Evolutionary conservation across 2,329 filamentous ascomycete species (phyloP).

Genomic region (Ophiosphaerella korrae): DNA sequence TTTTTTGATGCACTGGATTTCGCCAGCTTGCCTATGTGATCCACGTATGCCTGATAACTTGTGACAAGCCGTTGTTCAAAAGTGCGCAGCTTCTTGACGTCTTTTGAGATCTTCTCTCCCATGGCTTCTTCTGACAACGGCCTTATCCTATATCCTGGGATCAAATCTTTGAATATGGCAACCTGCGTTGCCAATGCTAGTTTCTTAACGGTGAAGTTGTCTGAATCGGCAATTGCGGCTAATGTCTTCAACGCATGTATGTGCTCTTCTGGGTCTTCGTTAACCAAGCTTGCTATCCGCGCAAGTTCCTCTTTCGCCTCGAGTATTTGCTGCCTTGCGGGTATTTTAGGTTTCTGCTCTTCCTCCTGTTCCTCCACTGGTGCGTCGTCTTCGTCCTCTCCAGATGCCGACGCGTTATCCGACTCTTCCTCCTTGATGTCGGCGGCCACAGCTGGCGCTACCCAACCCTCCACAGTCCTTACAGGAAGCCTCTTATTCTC

Average conservation of each 20-base stretch:
- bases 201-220: constrained; percentile 77
- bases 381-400: constrained; percentile 57
- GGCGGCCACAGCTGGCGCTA: constrained; percentile 61
- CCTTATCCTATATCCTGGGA: constrained; percentile 94
- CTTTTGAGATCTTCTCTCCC: constrained; percentile 84
- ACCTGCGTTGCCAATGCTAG: constrained; percentile 85
- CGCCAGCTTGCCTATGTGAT: constrained; percentile 71
- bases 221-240: constrained; percentile 72
- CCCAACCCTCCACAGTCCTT: constrained; percentile 77
- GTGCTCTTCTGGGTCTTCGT: constrained; percentile 93
- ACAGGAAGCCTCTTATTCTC: constrained; percentile 81
- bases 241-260: constrained; percentile 77
- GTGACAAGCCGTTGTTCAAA: constrained; percentile 88
- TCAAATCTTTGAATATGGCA: constrained; percentile 92
- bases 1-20: constrained; percentile 57
- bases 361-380: constrained; percentile 50
- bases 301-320: constrained; percentile 93
- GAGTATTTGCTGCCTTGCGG: constrained; percentile 78
- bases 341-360: constrained; percentile 66
- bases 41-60: constrained; percentile 84
- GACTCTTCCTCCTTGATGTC: constrained; percentile 60
- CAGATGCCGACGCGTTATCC: constrained; percentile 67
- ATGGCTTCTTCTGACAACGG: constrained; percentile 75
- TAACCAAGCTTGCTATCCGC: constrained; percentile 77
- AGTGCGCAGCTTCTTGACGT: constrained; percentile 77